Conservation (phyloP, 2,329 filamentous ascomycete genomes). For the Epichloe gansuensis region DNA sequence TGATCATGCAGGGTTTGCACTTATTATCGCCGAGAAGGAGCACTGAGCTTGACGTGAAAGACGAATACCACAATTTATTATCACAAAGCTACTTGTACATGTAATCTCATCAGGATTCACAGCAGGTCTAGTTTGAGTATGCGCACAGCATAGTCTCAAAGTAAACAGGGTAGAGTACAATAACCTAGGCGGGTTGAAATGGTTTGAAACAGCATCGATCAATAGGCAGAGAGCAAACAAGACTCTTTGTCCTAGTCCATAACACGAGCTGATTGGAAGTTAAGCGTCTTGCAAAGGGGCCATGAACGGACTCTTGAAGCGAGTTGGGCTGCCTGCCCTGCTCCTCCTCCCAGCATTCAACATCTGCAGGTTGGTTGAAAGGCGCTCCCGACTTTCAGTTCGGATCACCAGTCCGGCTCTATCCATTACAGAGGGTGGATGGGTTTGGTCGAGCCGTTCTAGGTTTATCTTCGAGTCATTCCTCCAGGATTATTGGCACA, state of each 20-base stretch:
- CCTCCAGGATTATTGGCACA: constrained; percentile 52
- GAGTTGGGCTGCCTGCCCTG: constrained; percentile 44
- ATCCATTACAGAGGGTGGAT: constrained; percentile 37
- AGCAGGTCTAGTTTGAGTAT: background rate
- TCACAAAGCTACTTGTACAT: background rate
- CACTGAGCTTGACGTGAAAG: too few relatives aligned
- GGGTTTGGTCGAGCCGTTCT: constrained; percentile 36
- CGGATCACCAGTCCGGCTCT: constrained; percentile 65
- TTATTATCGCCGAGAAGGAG: too few relatives aligned
- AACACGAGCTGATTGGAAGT: constrained; percentile 1
- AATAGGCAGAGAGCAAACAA: background rate
- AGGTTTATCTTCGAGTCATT: constrained; percentile 52
- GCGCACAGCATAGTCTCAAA: background rate
- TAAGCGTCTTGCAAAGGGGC: constrained; percentile 33
- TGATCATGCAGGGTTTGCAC: too few relatives aligned
- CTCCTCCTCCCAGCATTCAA: constrained; percentile 45
- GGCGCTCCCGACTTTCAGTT: constrained; percentile 74
- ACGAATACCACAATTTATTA: background rate
- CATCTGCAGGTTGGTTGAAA: constrained; percentile 46
- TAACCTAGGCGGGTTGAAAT: background rate
- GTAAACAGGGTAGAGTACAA: background rate
- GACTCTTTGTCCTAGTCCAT: background rate
- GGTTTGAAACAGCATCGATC: background rate
- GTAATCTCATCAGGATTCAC: too few relatives aligned
- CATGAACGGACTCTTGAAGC: constrained; percentile 46